phyloP scores from a whole-genome alignment of 2,329 filamentous ascomycete species.

The Whalleya microplaca region DNA sequence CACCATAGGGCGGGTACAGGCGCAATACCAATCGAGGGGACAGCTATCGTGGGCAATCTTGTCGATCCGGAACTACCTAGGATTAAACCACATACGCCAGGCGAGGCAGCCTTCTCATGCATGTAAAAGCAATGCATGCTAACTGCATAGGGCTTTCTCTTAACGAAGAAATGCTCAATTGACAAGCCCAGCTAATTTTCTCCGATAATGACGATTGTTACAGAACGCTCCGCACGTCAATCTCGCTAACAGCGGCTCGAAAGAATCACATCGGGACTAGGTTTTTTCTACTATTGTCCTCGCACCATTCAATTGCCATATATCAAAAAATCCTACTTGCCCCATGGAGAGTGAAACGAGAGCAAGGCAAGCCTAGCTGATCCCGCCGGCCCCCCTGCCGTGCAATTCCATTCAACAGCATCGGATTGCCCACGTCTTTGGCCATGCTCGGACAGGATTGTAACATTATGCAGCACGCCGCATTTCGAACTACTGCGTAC shows the following conservation, averaged over 20 bases:
- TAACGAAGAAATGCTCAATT: constrained; percentile 19
- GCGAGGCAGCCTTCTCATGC: constrained; percentile 28
- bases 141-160: constrained; percentile 20
- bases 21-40: constrained; percentile 12
- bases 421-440: neutral
- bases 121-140: constrained; percentile 24
- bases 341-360: neutral
- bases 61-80: constrained; percentile 28
- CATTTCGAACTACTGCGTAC: constrained; percentile 23
- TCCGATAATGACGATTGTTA: constrained; percentile 19
- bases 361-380: neutral
- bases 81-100: constrained; percentile 18
- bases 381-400: neutral
- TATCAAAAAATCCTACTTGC: neutral
- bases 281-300: constrained; percentile 12
- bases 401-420: neutral
- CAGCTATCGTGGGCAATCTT: constrained; percentile 21
- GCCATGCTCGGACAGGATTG: constrained; percentile 15
- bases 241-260: constrained; percentile 30
- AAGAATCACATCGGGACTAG: constrained; percentile 21
- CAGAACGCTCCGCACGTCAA: constrained; percentile 19
- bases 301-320: constrained; percentile 22
- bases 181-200: constrained; percentile 18
- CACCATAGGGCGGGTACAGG: constrained; percentile 11
- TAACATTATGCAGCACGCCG: constrained; percentile 19